Evolutionary conservation across 257 asterid species (phyloP).

Genomic region (Solanum rostratum): DNA sequence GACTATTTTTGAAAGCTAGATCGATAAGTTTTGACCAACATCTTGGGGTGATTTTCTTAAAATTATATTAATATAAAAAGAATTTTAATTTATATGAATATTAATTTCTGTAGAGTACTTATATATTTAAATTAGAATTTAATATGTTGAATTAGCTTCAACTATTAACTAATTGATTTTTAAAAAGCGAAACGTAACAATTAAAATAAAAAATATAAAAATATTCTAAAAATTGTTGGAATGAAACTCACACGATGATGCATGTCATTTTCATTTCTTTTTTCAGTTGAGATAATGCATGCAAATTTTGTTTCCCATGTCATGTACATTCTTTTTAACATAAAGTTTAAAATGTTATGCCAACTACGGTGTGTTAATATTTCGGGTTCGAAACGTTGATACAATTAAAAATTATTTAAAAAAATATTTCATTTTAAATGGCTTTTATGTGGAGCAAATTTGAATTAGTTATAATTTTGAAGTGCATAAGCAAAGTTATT

Average conservation of each 20-base stretch:
- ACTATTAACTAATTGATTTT: no score
- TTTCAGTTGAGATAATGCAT: neutral
- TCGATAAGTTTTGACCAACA: neutral
- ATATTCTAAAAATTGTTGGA: neutral
- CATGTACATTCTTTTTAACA: no score
- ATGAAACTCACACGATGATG: neutral
- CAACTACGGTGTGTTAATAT: neutral
- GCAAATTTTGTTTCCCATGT: neutral
- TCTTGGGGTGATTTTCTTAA: neutral
- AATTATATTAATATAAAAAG: neutral
- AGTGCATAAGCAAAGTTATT: neutral
- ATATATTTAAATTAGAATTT: neutral
- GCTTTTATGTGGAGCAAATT: accelerated
- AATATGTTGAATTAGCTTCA: neutral
- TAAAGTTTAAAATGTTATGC: neutral
- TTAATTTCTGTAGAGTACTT: neutral
- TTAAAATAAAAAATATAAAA: neutral
- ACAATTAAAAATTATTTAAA: neutral
- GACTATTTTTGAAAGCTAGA: neutral
- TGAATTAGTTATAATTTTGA: neutral
- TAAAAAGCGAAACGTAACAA: no score
- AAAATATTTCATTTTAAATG: neutral
- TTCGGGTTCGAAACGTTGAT: accelerated
- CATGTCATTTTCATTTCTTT: neutral
- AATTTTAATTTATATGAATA: neutral